phyloP scores from a whole-genome alignment of 768 basidiomycete genomes.

The Porpolomopsis calyptriformis region DNA sequence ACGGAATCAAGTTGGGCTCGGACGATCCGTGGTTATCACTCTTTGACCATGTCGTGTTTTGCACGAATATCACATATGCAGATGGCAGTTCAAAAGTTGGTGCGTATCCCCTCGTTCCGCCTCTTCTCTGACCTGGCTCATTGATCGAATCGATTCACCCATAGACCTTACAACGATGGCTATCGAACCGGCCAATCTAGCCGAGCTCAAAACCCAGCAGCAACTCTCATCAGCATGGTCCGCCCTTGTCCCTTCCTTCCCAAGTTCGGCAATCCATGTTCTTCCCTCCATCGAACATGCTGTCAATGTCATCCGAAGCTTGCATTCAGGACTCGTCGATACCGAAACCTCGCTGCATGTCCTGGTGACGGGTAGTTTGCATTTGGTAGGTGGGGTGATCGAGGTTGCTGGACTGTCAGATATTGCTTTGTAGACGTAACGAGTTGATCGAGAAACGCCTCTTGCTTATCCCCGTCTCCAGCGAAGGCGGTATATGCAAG shows the following conservation, averaged over 20 bases:
- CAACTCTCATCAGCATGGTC: slow-evolving; percentile 70
- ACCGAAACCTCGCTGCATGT: slow-evolving; percentile 39
- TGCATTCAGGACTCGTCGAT: slow-evolving; percentile 21
- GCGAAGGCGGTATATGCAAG: too few relatives aligned
- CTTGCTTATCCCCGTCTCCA: too few relatives aligned
- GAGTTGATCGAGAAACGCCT: too few relatives aligned
- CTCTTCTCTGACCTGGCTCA: not conserved
- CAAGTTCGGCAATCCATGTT: slow-evolving; percentile 57
- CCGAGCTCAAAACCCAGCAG: slow-evolving; percentile 61
- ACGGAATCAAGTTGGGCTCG: slow-evolving; percentile 27
- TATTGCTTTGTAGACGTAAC: slow-evolving; percentile 44
- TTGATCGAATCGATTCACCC: not conserved
- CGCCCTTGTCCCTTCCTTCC: slow-evolving; percentile 48
- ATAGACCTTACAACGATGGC: slow-evolving; percentile 71
- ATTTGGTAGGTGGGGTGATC: slow-evolving; percentile 87
- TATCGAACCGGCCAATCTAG: slow-evolving; percentile 50
- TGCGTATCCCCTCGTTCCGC: slow-evolving; percentile 21
- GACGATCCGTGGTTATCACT: slow-evolving; percentile 22
- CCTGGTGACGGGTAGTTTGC: slow-evolving; percentile 88
- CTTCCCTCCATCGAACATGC: slow-evolving; percentile 86
- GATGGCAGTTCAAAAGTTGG: slow-evolving; percentile 88
- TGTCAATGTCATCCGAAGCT: slow-evolving; percentile 46
- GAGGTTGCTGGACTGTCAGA: slow-evolving; percentile 81
- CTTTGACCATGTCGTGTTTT: slow-evolving; percentile 87
- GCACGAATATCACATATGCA: slow-evolving; percentile 90